Conservation (phyloP, 495 filamentous ascomycete genomes). For the Stereocaulon alpinum region DNA sequence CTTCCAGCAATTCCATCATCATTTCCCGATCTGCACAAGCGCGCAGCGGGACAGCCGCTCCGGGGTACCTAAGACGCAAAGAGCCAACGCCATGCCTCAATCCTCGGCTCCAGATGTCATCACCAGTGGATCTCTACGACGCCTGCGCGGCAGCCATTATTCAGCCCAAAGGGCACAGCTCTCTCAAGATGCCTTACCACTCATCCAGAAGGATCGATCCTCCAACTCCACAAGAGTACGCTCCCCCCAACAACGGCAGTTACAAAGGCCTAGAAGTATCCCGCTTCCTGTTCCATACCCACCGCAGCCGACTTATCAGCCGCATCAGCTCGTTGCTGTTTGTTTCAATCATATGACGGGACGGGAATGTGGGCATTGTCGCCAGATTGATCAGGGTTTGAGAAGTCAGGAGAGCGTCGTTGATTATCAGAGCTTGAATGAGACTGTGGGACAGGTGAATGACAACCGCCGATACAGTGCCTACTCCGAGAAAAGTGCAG, state of each 20-base stretch:
- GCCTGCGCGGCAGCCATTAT: not conserved
- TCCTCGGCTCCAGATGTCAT: not conserved
- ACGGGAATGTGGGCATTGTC: slow-evolving; percentile 10
- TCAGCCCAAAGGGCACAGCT: slow-evolving; percentile 6
- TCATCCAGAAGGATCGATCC: not conserved
- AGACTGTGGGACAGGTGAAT: slow-evolving; percentile 7
- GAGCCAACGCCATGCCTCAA: not conserved
- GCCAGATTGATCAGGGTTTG: slow-evolving; percentile 1
- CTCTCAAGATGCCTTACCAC: slow-evolving; percentile 10
- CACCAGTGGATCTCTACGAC: slow-evolving; percentile 2
- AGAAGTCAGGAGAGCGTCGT: not conserved
- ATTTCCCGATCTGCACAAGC: not conserved
- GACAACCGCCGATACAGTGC: slow-evolving; percentile 3
- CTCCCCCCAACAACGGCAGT: not conserved
- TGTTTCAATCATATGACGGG: slow-evolving; percentile 14
- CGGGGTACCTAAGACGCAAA: not conserved
- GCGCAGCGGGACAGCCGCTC: not conserved
- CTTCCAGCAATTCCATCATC: not conserved
- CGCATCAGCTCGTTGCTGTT: slow-evolving; percentile 14
- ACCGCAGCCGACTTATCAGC: not conserved
- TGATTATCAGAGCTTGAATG: not conserved
- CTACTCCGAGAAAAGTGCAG: not conserved
- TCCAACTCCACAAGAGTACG: not conserved
- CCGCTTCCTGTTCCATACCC: not conserved
- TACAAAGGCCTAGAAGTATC: not conserved